A percentile compares a stretch with the other conserved stretches of the same genome.
phyloP scores from a whole-genome alignment of 2,329 filamentous ascomycete genomes.

The Neopestalotiopsis sp. region DNA sequence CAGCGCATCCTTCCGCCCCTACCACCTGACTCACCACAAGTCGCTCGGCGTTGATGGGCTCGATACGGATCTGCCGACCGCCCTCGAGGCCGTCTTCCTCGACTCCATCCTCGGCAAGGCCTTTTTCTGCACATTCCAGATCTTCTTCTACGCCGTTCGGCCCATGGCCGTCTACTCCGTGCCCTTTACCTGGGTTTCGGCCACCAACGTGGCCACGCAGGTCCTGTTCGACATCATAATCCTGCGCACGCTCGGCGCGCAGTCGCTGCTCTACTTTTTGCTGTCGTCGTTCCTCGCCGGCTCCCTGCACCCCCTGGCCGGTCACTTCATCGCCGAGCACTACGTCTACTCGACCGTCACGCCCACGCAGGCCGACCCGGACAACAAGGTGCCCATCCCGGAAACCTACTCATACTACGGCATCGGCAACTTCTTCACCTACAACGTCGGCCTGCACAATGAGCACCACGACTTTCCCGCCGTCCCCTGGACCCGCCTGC shows the following conservation, averaged over 20 bases:
- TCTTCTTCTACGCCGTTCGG: conserved; percentile 96
- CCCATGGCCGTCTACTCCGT: conserved; percentile 94
- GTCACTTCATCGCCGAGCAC: conserved; percentile 98
- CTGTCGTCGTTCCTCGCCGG: conserved; percentile 93
- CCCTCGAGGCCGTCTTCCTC: conserved; percentile 88
- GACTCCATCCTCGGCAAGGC: conserved; percentile 95
- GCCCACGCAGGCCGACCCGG: conserved; percentile 59
- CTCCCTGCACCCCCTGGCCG: conserved; percentile 90
- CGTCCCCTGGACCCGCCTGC: conserved; percentile 90
- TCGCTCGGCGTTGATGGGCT: conserved; percentile 95
- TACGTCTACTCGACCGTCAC: conserved; percentile 77
- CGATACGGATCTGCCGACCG: conserved; percentile 93
- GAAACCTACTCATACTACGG: conserved; percentile 99
- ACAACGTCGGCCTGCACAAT: conserved; percentile 98
- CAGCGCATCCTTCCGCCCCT: conserved; percentile 94
- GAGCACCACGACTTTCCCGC: conserved; percentile 99
- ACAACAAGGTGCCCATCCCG: conserved; percentile 72
- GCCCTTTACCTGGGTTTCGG: conserved; percentile 84
- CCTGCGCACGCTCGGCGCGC: conserved; percentile 62
- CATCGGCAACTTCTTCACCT: conserved; percentile 87
- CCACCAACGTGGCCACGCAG: conserved; percentile 81
- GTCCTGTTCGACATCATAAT: conserved; percentile 77
- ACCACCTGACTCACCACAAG: conserved; percentile 99
- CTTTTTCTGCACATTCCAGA: conserved; percentile 99
- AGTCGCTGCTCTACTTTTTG: conserved; percentile 81